Percentiles rank a stretch among this genome's conserved stretches.
Conservation (phyloP, 2,329 filamentous ascomycete genomes). For the Trichoderma sp. region DNA sequence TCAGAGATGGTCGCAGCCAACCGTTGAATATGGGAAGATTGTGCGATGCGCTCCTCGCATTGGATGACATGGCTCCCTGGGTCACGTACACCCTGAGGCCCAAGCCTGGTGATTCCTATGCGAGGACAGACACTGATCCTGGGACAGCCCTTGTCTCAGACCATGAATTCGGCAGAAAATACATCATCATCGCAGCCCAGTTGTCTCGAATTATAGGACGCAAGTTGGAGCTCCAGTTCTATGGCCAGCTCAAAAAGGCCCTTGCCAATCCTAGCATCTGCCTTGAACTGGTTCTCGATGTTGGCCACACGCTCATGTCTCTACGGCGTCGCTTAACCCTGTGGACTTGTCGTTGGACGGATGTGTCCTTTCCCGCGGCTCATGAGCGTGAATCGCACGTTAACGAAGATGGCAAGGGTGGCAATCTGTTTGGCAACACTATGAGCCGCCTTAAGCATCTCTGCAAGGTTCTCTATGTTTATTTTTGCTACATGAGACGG, state of each 20-base stretch:
- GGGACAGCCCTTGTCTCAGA: neutral
- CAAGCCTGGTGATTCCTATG: neutral
- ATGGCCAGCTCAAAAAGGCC: constrained; percentile 4
- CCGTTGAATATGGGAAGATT: neutral
- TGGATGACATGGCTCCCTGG: neutral
- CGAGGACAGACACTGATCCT: neutral
- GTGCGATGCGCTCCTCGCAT: neutral
- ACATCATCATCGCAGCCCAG: constrained; percentile 1
- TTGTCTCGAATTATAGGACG: constrained; percentile 9
- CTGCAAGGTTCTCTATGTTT: constrained; percentile 15
- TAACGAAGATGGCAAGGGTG: neutral
- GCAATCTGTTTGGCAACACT: neutral
- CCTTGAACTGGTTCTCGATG: neutral
- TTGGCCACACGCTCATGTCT: constrained; percentile 11
- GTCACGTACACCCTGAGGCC: neutral
- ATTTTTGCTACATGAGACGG: constrained; percentile 17
- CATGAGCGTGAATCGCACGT: neutral
- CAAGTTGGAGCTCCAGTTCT: constrained; percentile 15
- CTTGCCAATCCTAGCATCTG: constrained; percentile 1
- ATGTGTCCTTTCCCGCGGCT: neutral
- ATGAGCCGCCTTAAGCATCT: neutral
- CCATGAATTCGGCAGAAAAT: neutral
- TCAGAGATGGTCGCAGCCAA: neutral
- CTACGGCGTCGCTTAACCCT: constrained; percentile 1
- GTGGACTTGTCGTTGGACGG: neutral